Percentiles rank a stretch among this genome's conserved stretches.
Conservation (phyloP, 1,284 basidiomycete species). For the Earliella scabrosa region DNA sequence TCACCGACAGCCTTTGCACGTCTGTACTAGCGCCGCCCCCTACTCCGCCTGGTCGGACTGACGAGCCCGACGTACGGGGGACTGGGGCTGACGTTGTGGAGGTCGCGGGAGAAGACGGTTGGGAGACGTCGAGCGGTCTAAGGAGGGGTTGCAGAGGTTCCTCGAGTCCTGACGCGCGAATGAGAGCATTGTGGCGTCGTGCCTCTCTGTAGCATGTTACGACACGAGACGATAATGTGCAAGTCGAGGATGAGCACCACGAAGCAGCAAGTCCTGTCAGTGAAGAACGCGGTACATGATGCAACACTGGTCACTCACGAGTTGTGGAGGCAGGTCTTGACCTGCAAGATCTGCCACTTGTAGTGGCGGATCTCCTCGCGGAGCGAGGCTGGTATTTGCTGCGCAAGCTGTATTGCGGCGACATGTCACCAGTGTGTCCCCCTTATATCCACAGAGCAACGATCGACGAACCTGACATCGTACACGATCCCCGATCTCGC, state of each 20-base stretch:
- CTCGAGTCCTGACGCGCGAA: conserved; percentile 41
- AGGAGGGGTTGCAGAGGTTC: conserved; percentile 50
- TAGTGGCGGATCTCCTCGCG: conserved; percentile 45
- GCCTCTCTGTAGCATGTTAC: conserved; percentile 51
- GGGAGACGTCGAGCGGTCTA: conserved; percentile 44
- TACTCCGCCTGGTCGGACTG: not conserved
- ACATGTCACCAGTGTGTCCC: not conserved
- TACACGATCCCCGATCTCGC: conserved; percentile 42
- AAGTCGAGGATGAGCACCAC: too few relatives aligned
- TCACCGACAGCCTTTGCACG: too few relatives aligned
- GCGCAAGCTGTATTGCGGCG: conserved; percentile 40
- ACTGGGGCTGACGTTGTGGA: too few relatives aligned
- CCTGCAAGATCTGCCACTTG: conserved; percentile 33
- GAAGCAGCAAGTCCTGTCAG: too few relatives aligned
- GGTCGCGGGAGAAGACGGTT: not conserved
- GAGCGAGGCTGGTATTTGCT: conserved; percentile 48
- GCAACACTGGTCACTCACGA: conserved; percentile 40
- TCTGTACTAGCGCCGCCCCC: not conserved
- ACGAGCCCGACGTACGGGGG: too few relatives aligned
- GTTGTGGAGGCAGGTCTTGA: conserved; percentile 50
- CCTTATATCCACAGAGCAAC: not conserved
- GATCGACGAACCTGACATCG: conserved; percentile 26
- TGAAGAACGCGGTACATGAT: too few relatives aligned
- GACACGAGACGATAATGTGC: too few relatives aligned
- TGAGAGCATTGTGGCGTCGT: conserved; percentile 49